These are phyloP conservation scores for Fusarium sp. DNA, from an alignment of 2,329 filamentous ascomycete genomes.

Conservation along the genomic window DNA sequence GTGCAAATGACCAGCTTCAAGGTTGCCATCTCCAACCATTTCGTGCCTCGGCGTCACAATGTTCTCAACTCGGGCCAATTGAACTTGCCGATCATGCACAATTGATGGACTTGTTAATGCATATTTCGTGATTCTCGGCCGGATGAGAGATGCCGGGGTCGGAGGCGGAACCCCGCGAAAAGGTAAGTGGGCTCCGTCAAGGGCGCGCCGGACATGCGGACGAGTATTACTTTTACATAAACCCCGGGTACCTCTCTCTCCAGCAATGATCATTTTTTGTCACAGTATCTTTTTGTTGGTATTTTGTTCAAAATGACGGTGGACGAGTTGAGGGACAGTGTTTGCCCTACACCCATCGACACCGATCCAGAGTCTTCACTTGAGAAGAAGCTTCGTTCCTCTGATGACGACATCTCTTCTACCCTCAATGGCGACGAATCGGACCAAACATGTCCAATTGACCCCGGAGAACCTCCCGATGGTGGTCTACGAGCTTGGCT, in stretches of 20 bases:
- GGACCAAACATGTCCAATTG: neutral
- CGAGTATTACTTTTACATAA: conserved; percentile 17
- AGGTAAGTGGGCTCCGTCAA: neutral
- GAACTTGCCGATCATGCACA: neutral
- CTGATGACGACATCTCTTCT: conserved; percentile 19
- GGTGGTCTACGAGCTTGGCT: conserved; percentile 53
- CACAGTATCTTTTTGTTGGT: rapidly evolving
- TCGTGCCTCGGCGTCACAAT: neutral
- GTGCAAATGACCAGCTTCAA: neutral
- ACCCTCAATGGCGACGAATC: neutral
- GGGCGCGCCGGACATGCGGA: conserved; percentile 9
- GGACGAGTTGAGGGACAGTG: conserved; percentile 10
- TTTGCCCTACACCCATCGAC: conserved; percentile 16
- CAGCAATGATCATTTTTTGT: neutral
- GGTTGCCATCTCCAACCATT: neutral
- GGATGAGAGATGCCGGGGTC: conserved; percentile 8
- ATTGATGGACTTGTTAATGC: neutral
- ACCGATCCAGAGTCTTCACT: neutral
- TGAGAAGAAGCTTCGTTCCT: conserved; percentile 9
- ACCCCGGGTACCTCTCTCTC: neutral
- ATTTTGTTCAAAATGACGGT: neutral
- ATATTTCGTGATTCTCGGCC: neutral
- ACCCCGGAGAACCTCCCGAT: conserved; percentile 46
- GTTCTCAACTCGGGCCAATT: neutral
- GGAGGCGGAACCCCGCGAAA: conserved; percentile 31